These are phyloP conservation scores for Gossypium anomalum DNA, from an alignment of 345 rosid species.

Conservation along the genomic window DNA sequence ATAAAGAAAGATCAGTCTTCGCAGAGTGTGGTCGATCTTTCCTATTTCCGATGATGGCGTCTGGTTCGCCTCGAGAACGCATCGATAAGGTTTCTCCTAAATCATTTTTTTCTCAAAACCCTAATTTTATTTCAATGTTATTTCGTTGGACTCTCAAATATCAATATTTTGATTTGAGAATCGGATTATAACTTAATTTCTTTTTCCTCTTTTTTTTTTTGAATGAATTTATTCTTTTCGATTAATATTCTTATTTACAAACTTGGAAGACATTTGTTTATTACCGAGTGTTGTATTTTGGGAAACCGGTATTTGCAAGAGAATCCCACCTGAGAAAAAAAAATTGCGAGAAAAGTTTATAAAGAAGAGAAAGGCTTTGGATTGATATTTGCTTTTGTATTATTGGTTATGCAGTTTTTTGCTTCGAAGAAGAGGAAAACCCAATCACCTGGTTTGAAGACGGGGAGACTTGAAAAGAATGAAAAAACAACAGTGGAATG, in stretches of 20 bases:
- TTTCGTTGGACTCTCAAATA: neutral
- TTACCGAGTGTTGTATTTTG: neutral
- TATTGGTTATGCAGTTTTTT: constrained; percentile 50
- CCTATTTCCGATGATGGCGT: constrained; percentile 45
- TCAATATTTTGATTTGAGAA: neutral
- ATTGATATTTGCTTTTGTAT: constrained; percentile 11
- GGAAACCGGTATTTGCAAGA: neutral
- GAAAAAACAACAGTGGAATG: constrained; percentile 42
- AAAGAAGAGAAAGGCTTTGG: neutral
- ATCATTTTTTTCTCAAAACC: neutral
- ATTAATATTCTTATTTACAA: constrained; percentile 1
- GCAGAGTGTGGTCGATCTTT: constrained; percentile 27
- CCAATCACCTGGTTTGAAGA: constrained; percentile 55
- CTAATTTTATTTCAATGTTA: neutral
- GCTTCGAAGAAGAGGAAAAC: constrained; percentile 76
- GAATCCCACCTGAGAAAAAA: neutral
- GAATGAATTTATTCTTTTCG: neutral
- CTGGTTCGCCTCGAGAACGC: constrained; percentile 52
- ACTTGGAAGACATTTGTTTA: neutral
- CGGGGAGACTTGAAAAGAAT: constrained; percentile 47
- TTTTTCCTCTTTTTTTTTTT: neutral
- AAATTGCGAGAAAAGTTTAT: neutral
- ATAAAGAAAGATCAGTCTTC: constrained; percentile 27
- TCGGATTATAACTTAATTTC: neutral
- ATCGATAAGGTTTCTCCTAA: constrained; percentile 57